phyloP scores from a whole-genome alignment of 2,329 filamentous ascomycete species.

The Colletotrichum orbiculare region DNA sequence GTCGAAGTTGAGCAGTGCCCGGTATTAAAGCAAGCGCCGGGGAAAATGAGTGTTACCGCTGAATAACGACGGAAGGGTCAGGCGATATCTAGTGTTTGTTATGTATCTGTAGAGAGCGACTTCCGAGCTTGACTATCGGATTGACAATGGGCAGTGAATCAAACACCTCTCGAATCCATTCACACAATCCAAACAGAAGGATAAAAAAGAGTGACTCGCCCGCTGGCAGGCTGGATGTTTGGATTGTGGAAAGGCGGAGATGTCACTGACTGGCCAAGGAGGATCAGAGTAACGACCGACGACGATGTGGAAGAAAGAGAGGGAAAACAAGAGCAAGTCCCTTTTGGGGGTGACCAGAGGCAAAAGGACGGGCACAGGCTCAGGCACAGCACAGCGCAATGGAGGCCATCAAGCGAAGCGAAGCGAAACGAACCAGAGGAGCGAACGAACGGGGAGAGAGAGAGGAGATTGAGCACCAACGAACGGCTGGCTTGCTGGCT shows the following conservation, averaged over 20 bases:
- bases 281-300: slow-evolving; percentile 43
- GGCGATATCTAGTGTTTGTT: slow-evolving; percentile 3
- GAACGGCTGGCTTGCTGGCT: background rate
- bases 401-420: slow-evolving; percentile 30
- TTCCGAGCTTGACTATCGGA: slow-evolving; percentile 40
- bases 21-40: no score
- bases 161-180: slow-evolving; percentile 17
- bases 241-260: slow-evolving; percentile 49
- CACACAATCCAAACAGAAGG: slow-evolving; percentile 42
- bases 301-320: slow-evolving; percentile 43
- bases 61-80: background rate
- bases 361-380: slow-evolving; percentile 38
- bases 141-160: slow-evolving; percentile 1
- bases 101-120: slow-evolving; percentile 45
- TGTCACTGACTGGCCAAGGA: slow-evolving; percentile 29
- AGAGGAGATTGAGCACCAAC: slow-evolving; percentile 23
- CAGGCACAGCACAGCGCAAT: slow-evolving; percentile 8
- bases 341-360: slow-evolving; percentile 37
- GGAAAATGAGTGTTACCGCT: slow-evolving; percentile 16
- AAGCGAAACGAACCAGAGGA: slow-evolving; percentile 32
- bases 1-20: no score
- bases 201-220: slow-evolving; percentile 66
- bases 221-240: slow-evolving; percentile 61
- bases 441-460: slow-evolving; percentile 24
- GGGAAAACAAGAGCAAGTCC: slow-evolving; percentile 39